Percentiles rank a stretch among this genome's conserved stretches.
These are phyloP conservation scores for Ascochyta koolunga DNA, from an alignment of 2,329 filamentous ascomycete genomes.

Conservation along the genomic window DNA sequence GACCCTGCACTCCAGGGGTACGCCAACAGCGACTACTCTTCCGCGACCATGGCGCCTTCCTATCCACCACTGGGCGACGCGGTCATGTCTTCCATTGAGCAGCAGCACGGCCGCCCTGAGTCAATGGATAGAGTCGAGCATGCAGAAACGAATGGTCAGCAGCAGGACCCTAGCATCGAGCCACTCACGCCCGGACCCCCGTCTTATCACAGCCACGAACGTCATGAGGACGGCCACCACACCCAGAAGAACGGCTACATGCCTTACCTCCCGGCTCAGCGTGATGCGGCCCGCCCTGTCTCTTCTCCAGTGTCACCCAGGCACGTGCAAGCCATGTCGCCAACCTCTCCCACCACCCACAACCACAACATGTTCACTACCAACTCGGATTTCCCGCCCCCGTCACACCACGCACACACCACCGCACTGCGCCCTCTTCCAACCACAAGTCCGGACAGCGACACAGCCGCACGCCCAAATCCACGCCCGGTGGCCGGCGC, in stretches of 20 bases:
- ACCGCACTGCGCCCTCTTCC: slow-evolving; percentile 19
- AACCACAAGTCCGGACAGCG: slow-evolving; percentile 29
- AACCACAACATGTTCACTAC: slow-evolving; percentile 33
- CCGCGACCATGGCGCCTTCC: slow-evolving; percentile 19
- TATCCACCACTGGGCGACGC: slow-evolving; percentile 32
- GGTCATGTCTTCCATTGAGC: slow-evolving; percentile 45
- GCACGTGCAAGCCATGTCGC: slow-evolving; percentile 20
- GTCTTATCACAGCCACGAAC: slow-evolving; percentile 6
- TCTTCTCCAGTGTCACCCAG: slow-evolving; percentile 32
- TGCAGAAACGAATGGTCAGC: slow-evolving; percentile 12
- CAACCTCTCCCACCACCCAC: slow-evolving; percentile 23
- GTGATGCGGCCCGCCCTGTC: slow-evolving; percentile 16
- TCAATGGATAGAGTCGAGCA: slow-evolving; percentile 10
- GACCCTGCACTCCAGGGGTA: slow-evolving; percentile 38
- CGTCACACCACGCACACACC: slow-evolving; percentile 8
- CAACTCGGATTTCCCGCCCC: slow-evolving; percentile 32
- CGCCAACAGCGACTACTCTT: slow-evolving; percentile 23
- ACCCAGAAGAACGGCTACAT: slow-evolving; percentile 20
- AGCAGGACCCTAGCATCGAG: slow-evolving; percentile 29
- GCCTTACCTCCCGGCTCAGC: slow-evolving; percentile 11
- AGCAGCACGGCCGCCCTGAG: slow-evolving; percentile 22
- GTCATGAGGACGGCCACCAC: slow-evolving; percentile 14
- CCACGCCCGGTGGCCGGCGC: slow-evolving; percentile 29
- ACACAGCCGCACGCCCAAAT: slow-evolving; percentile 39
- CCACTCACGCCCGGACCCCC: slow-evolving; percentile 37